These are phyloP conservation scores for Lumnitzera racemosa DNA, from an alignment of 345 rosid species.

Conservation along the genomic window DNA sequence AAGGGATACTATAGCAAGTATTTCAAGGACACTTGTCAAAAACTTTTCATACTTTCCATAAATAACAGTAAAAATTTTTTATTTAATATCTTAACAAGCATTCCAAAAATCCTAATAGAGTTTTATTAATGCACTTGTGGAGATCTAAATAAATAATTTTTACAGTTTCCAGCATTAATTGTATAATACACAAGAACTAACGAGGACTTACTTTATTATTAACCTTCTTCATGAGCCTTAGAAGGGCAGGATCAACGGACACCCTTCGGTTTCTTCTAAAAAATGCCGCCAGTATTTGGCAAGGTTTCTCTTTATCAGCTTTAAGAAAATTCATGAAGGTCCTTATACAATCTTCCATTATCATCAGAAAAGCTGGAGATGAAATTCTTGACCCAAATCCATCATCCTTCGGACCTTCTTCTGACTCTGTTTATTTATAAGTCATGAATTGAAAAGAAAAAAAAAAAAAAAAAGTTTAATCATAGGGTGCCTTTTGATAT, in stretches of 20 bases:
- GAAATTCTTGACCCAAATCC: slow-evolving; percentile 63
- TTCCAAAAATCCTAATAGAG: no score
- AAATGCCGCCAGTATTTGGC: slow-evolving; percentile 60
- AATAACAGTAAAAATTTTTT: no score
- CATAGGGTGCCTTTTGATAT: no score
- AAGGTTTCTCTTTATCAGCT: slow-evolving; percentile 76
- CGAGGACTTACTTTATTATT: slow-evolving; percentile 56
- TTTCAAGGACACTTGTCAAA: no score
- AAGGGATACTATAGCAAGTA: no score
- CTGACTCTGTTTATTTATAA: slow-evolving; percentile 33
- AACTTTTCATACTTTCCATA: no score
- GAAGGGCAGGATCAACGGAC: slow-evolving; percentile 78
- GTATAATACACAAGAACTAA: no score
- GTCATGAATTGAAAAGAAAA: neutral
- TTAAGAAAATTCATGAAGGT: slow-evolving; percentile 92
- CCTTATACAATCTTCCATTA: slow-evolving; percentile 89
- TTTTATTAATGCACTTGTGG: no score
- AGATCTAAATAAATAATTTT: no score
- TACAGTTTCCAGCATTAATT: no score
- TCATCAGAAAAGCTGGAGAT: slow-evolving; percentile 66
- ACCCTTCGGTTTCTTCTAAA: slow-evolving; percentile 55
- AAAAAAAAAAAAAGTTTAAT: neutral
- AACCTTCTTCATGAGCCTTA: slow-evolving; percentile 74
- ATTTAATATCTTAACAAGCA: no score
- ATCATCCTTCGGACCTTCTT: slow-evolving; percentile 52